Percentiles rank a stretch among this genome's conserved stretches.
These are phyloP conservation scores for Pisolithus sp. DNA, from an alignment of 768 basidiomycete species.

Conservation along the genomic window DNA sequence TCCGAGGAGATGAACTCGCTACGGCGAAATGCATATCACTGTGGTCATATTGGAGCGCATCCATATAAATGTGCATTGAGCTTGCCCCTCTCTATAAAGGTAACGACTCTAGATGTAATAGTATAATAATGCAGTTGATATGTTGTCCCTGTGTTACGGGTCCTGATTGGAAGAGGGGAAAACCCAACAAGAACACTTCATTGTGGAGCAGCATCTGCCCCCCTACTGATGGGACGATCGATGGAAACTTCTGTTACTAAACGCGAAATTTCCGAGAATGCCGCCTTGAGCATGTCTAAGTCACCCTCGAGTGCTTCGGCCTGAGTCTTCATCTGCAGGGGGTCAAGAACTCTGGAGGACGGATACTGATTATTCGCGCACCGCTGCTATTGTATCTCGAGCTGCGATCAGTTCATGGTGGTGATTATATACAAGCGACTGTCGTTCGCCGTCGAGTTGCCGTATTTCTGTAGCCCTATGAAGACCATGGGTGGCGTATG, in stretches of 20 bases:
- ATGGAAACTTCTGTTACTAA: conserved; percentile 61
- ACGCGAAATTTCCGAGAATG: conserved; percentile 84
- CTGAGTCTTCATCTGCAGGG: conserved; percentile 74
- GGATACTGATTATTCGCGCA: conserved; percentile 29
- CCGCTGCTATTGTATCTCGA: conserved; percentile 84
- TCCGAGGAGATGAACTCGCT: conserved; percentile 8
- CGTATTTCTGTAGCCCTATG: conserved; percentile 59
- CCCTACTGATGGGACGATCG: conserved; percentile 27
- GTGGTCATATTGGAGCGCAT: conserved; percentile 3
- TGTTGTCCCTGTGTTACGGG: neutral
- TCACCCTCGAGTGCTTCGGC: conserved; percentile 83
- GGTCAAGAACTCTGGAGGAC: conserved; percentile 1
- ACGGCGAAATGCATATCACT: no score
- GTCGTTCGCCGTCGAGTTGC: conserved; percentile 80
- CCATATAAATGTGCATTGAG: conserved; percentile 9
- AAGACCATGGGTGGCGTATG: neutral
- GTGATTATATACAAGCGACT: conserved; percentile 90
- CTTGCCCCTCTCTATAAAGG: conserved; percentile 9
- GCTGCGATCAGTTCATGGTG: conserved; percentile 94
- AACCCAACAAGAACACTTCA: neutral
- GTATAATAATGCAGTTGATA: neutral
- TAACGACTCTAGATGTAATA: neutral
- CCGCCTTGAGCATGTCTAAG: conserved; percentile 70
- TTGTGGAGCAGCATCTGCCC: neutral
- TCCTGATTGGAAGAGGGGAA: neutral